Conservation (phyloP, 306 rosid species). For the Inga leiocalycina region DNA sequence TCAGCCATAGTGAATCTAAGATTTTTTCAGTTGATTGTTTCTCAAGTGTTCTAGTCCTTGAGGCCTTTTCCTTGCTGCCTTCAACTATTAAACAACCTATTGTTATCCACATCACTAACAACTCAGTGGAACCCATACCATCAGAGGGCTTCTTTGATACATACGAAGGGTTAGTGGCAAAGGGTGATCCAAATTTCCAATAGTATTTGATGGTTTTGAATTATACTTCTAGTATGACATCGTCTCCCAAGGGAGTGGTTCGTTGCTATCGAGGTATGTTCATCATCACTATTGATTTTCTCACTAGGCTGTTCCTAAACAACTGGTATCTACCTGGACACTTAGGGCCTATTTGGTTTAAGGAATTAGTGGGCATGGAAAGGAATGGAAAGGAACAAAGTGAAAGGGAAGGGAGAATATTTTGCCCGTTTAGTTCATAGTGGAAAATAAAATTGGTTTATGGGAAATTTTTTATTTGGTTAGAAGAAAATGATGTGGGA, state of each 20-base stretch:
- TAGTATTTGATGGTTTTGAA: conserved; percentile 37
- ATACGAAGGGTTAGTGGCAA: conserved; percentile 42
- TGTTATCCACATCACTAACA: conserved; percentile 46
- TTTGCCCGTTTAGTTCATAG: too few relatives aligned
- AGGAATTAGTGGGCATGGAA: too few relatives aligned
- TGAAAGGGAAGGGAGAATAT: too few relatives aligned
- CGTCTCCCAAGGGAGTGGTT: conserved; percentile 75
- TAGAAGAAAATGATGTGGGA: too few relatives aligned
- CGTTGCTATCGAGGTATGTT: conserved; percentile 61
- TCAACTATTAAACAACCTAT: conserved; percentile 16
- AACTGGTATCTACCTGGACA: conserved; percentile 34
- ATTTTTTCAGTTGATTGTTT: background rate
- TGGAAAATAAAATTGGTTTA: too few relatives aligned
- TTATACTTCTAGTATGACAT: conserved; percentile 75
- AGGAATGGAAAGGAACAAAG: too few relatives aligned
- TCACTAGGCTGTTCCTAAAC: conserved; percentile 51
- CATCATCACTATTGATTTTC: conserved; percentile 31
- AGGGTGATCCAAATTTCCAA: conserved; percentile 41
- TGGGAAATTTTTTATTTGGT: too few relatives aligned
- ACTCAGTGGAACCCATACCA: background rate
- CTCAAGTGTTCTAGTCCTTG: background rate
- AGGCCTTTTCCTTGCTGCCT: background rate
- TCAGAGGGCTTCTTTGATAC: conserved; percentile 22
- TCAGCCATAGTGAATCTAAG: background rate
- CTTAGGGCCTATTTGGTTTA: too few relatives aligned